Base-by-base conservation (phyloP, 2,329 filamentous ascomycete genomes). In the Akanthomyces muscarius region DNA sequence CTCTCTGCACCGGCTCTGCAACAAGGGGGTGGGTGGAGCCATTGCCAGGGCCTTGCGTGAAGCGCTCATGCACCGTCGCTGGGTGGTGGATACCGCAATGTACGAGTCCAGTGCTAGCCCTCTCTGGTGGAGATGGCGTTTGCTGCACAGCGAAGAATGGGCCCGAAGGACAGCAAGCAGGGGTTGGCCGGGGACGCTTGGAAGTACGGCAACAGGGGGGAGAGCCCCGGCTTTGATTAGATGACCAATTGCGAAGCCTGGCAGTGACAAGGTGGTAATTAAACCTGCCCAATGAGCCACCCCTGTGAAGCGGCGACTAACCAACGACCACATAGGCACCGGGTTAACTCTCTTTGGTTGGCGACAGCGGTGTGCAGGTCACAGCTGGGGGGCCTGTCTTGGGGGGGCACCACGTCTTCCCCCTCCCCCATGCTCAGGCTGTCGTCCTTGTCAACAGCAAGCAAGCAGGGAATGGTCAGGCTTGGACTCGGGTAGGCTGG, bases 211-310 rank as follows among this genome's bases (percentile, higher is more conserved):
- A 79, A 80, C 77, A 80, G 74, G 79, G 74, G 79, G 79, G 71
- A 71, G 70, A 68, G 71, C 75, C 57, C 62, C 56, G 75, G 76
- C 74, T 76, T 77, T 78, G 75, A 83, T 83, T 77, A 80, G 78
- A 72, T 75, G 75, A 68, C 81, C 81, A 84, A 83, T 84, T 74
- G 76, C 71, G 70, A 71, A 64, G 57, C 23, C 28, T 11, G n/a
- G 48, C 65, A 62, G 67, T 68, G 69, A 62, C 66, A 69, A 64
- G 68, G 74, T 73, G 73, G 73, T 44, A 55, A 63, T 61, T 74
- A 76, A 76, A 74, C 69, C 73, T 80, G 76, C 80, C 82, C 78
- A 83, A 84, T 81, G 69, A 72, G 76, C 80, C 73, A 79, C 73
- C 72, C 69, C 71, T 76, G n/a, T 36, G 18, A 68, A 71, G 69